phyloP scores from a whole-genome alignment of 2,329 filamentous ascomycete genomes.

The Colletotrichum abscissum region DNA sequence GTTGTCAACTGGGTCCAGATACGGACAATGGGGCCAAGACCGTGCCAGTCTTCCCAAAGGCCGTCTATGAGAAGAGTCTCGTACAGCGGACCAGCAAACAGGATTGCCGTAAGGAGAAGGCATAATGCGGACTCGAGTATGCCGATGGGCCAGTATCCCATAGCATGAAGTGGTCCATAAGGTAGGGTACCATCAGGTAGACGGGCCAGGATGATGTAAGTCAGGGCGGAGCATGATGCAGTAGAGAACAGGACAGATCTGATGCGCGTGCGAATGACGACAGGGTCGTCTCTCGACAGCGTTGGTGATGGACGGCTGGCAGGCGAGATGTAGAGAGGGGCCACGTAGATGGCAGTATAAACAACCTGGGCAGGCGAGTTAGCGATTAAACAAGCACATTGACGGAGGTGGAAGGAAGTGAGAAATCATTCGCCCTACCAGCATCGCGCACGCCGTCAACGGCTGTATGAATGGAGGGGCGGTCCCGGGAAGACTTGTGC shows the following conservation, averaged over 20 bases:
- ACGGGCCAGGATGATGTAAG: constrained; percentile 70
- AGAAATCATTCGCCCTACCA: constrained; percentile 25
- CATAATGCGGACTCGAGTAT: constrained; percentile 71
- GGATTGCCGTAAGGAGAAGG: constrained; percentile 77
- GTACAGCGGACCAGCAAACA: constrained; percentile 89
- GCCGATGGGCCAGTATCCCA: constrained; percentile 86
- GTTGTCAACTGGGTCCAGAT: constrained; percentile 79
- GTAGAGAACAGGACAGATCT: constrained; percentile 83
- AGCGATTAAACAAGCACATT: background rate
- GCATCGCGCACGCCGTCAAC: constrained; percentile 28
- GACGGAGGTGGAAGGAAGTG: too few relatives aligned
- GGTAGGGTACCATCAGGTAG: constrained; percentile 56
- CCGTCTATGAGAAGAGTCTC: constrained; percentile 81
- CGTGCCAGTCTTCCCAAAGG: constrained; percentile 73
- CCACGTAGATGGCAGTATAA: constrained; percentile 90
- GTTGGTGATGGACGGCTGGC: constrained; percentile 82
- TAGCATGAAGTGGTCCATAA: constrained; percentile 70
- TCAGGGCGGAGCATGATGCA: constrained; percentile 72
- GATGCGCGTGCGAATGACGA: constrained; percentile 88
- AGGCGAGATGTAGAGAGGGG: constrained; percentile 87
- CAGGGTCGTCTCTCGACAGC: constrained; percentile 87
- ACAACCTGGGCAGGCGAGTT: constrained; percentile 63
- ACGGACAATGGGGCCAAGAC: constrained; percentile 64
- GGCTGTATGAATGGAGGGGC: constrained; percentile 7
- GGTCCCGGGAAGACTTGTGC: background rate